Percentiles rank a stretch among this genome's conserved stretches.
Conservation (phyloP, 2,329 filamentous ascomycete species). For the Fusarium phyllophilum region DNA sequence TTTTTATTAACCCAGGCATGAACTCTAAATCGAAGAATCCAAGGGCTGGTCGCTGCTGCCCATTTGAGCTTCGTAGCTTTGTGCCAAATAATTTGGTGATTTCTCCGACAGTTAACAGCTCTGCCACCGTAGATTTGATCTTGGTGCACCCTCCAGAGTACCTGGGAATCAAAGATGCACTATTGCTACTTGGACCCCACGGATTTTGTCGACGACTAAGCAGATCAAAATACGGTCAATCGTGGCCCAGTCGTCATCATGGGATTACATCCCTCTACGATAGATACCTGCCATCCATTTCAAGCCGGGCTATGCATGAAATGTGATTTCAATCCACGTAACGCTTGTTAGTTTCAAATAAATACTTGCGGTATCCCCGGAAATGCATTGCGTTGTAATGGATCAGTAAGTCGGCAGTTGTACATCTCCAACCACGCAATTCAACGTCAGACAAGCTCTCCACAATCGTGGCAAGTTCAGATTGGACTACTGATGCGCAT, state of each 20-base stretch:
- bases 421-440: not conserved
- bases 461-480: not conserved
- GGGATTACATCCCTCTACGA: not conserved
- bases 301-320: not conserved
- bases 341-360: not conserved
- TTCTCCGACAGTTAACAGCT: too few species aligned
- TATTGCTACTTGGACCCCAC: not conserved
- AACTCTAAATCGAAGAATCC: too few species aligned
- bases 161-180: not conserved
- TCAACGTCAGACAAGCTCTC: not conserved
- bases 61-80: too few species aligned
- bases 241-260: not conserved
- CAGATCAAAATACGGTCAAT: not conserved
- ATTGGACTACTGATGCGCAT: not conserved
- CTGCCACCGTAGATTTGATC: too few species aligned
- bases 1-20: too few species aligned
- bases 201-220: not conserved
- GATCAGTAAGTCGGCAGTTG: not conserved
- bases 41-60: too few species aligned
- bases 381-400: not conserved
- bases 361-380: not conserved
- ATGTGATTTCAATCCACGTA: not conserved
- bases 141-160: not conserved
- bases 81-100: too few species aligned
- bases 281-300: not conserved